These are phyloP conservation scores for Cryptosporidium baileyi DNA, from an alignment of 169 alveolate genomes.

Conservation along the genomic window DNA sequence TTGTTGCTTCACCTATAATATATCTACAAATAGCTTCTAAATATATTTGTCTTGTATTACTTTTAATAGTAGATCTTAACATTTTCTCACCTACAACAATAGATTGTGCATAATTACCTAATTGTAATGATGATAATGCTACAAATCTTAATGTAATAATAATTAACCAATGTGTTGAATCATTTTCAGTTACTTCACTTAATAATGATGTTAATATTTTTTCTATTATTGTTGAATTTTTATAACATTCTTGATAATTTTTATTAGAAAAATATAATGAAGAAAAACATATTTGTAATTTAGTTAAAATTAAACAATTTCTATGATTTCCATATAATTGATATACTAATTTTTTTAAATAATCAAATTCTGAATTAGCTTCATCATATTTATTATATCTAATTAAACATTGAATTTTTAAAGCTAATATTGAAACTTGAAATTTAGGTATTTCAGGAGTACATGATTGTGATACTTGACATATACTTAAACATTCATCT, in stretches of 20 bases:
- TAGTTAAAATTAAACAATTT: slow-evolving; percentile 18
- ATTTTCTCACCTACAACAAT: slow-evolving; percentile 58
- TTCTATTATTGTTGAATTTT: slow-evolving; percentile 13
- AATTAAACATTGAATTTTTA: slow-evolving; percentile 45
- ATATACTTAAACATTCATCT: slow-evolving; percentile 57
- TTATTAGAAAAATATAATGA: slow-evolving; percentile 25
- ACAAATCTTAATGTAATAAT: slow-evolving; percentile 52
- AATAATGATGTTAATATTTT: slow-evolving; percentile 37
- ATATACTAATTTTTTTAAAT: slow-evolving; percentile 13
- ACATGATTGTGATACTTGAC: slow-evolving; percentile 16
- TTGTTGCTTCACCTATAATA: slow-evolving; percentile 70
- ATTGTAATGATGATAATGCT: slow-evolving; percentile 34
- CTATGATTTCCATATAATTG: slow-evolving; percentile 46
- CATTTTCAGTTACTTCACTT: slow-evolving; percentile 37
- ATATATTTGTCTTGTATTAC: slow-evolving; percentile 33
- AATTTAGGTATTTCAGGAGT: slow-evolving; percentile 61
- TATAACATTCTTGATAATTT: slow-evolving; percentile 38
- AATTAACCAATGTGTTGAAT: slow-evolving; percentile 55
- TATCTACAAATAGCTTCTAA: slow-evolving; percentile 54
- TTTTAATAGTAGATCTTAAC: slow-evolving; percentile 65
- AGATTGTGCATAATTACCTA: slow-evolving; percentile 48
- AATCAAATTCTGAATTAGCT: slow-evolving; percentile 40
- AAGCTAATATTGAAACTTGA: slow-evolving; percentile 14
- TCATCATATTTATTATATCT: slow-evolving; percentile 50
- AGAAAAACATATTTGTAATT: slow-evolving; percentile 57